Conservation (phyloP, 768 basidiomycete species). For the Rhizopogon salebrosus region DNA sequence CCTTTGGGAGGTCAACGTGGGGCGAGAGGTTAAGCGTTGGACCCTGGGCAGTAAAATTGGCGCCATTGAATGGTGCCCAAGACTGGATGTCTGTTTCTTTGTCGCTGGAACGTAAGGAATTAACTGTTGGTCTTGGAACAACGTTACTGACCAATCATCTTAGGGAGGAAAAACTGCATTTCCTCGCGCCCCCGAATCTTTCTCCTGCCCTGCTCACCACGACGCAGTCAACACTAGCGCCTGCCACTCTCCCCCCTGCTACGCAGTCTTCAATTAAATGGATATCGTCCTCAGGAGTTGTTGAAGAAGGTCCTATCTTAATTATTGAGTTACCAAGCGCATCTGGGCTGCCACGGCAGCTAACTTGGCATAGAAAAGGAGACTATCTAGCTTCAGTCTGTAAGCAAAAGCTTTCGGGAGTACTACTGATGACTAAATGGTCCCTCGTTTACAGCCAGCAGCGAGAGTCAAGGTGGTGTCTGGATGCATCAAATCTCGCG, state of each 20-base stretch:
- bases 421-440: constrained; percentile 2
- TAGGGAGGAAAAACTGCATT: constrained; percentile 78
- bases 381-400: constrained; percentile 96
- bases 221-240: constrained; percentile 60
- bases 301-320: constrained; percentile 52
- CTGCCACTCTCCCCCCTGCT: constrained; percentile 54
- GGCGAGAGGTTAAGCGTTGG: constrained; percentile 86
- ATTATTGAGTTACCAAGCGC: constrained; percentile 56
- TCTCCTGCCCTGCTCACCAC: constrained; percentile 49
- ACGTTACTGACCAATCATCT: constrained; percentile 7
- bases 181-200: constrained; percentile 77
- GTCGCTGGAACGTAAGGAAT: constrained; percentile 72
- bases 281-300: constrained; percentile 45
- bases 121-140: constrained; percentile 2
- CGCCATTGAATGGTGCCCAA: constrained; percentile 90
- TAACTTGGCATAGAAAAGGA: constrained; percentile 90
- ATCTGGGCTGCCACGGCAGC: constrained; percentile 71
- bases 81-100: constrained; percentile 75
- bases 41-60: constrained; percentile 75
- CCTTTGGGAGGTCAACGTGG: constrained; percentile 90
- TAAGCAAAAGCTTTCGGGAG: constrained; percentile 39
- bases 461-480: constrained; percentile 73
- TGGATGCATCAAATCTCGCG: constrained; percentile 96
- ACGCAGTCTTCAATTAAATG: constrained; percentile 69
- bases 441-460: constrained; percentile 40